Evolutionary conservation across 495 filamentous ascomycete genomes (phyloP).

Genomic region (Aspergillus asperescens): DNA sequence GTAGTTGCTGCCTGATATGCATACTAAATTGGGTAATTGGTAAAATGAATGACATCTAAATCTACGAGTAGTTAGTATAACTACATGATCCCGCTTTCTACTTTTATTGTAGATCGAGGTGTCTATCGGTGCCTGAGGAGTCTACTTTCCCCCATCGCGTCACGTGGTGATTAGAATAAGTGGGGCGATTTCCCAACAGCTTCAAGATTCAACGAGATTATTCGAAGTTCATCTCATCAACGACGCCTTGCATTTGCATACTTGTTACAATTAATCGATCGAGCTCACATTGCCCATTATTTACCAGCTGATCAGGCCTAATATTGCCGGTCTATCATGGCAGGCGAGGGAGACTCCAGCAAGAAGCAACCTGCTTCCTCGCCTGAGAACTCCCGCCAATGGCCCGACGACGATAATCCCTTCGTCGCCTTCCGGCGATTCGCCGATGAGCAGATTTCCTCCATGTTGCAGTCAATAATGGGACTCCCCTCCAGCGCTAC

Average conservation of each 20-base stretch:
- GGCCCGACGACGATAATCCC: constrained; percentile 44
- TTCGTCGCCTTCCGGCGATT: constrained; percentile 57
- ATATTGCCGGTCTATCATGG: constrained; percentile 22
- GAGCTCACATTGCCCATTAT: not conserved
- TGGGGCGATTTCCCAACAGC: constrained; percentile 18
- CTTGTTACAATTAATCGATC: not conserved
- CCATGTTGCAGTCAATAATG: constrained; percentile 48
- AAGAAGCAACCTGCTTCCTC: constrained; percentile 12
- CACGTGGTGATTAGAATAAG: constrained; percentile 17
- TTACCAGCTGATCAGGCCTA: not conserved
- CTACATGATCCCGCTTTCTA: no score
- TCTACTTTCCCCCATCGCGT: constrained; percentile 3
- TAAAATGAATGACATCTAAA: no score
- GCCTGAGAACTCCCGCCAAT: constrained; percentile 17
- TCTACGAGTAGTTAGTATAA: no score
- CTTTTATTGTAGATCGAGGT: no score
- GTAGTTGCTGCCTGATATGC: not conserved
- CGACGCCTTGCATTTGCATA: not conserved
- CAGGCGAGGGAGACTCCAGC: constrained; percentile 25
- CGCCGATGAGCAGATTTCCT: constrained; percentile 54
- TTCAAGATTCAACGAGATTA: not conserved
- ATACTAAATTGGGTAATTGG: no score
- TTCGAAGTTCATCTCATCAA: constrained; percentile 6
- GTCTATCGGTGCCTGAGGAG: not conserved
- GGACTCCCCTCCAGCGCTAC: constrained; percentile 38